Percentiles rank a stretch among this genome's conserved stretches.
Evolutionary conservation across 140 eudicot genomes (phyloP).

Genomic region (Cichorium intybus): DNA sequence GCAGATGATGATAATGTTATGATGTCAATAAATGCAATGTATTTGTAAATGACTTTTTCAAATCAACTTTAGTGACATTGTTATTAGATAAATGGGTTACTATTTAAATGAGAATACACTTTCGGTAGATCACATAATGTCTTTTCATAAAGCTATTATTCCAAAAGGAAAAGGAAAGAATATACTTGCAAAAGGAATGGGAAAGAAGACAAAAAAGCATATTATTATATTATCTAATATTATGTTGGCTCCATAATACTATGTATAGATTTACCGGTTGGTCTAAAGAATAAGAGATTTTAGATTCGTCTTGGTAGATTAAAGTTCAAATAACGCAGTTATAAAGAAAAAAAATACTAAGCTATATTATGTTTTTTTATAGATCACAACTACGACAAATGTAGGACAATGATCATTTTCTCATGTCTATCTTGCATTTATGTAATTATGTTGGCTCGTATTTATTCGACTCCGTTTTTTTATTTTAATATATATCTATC

Average conservation of each 20-base stretch:
- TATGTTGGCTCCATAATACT: background rate
- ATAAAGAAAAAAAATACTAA: too few species aligned
- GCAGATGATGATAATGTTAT: background rate
- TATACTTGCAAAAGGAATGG: conserved; percentile 11
- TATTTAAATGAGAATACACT: conserved; percentile 26
- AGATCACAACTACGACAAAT: too few species aligned
- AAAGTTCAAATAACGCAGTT: too few species aligned
- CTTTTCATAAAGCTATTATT: conserved; percentile 27
- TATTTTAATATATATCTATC: too few species aligned
- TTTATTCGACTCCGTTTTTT: too few species aligned
- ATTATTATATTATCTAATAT: background rate
- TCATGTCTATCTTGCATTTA: too few species aligned
- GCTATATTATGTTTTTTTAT: too few species aligned
- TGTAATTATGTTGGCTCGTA: too few species aligned
- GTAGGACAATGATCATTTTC: too few species aligned
- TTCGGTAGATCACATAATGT: conserved; percentile 33
- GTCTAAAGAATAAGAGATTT: background rate
- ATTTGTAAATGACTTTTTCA: background rate
- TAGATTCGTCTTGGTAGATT: background rate
- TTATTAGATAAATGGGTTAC: background rate
- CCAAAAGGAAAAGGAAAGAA: conserved; percentile 24
- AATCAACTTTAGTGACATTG: background rate
- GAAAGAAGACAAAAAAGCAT: conserved; percentile 9
- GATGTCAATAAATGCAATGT: background rate
- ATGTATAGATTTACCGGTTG: background rate